phyloP scores from a whole-genome alignment of 345 rosid genomes.

The Murraya koenigii region DNA sequence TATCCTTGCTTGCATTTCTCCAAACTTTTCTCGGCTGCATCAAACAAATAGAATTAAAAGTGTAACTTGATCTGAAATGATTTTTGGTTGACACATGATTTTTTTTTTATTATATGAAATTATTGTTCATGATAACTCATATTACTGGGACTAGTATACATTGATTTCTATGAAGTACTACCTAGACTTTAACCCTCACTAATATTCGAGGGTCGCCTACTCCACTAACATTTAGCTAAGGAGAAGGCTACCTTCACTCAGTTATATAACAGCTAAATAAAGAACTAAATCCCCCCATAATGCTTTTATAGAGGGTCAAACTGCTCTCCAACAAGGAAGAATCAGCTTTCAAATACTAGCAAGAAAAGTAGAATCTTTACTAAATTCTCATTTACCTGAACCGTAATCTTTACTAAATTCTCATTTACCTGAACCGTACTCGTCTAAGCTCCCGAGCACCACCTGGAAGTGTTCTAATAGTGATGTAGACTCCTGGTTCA shows the following conservation, averaged over 20 bases:
- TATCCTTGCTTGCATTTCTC: slow-evolving; percentile 78
- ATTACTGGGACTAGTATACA: too few species aligned
- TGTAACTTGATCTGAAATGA: background rate
- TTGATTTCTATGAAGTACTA: too few species aligned
- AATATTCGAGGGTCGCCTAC: too few species aligned
- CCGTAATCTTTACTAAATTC: slow-evolving; percentile 36
- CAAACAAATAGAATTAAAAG: slow-evolving; percentile 3
- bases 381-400: slow-evolving; percentile 57
- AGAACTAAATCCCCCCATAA: too few species aligned
- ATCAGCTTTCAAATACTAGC: background rate
- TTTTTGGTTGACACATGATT: background rate
- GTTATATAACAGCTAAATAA: too few species aligned
- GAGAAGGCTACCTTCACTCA: too few species aligned
- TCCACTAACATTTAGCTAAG: too few species aligned
- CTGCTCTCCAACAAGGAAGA: too few species aligned
- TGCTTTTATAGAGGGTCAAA: too few species aligned
- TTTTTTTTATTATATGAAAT: too few species aligned
- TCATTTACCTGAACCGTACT: slow-evolving; percentile 82
- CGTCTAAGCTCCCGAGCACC: slow-evolving; percentile 92
- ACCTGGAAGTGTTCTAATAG: slow-evolving; percentile 71
- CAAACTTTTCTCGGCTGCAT: slow-evolving; percentile 90
- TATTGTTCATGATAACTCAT: too few species aligned
- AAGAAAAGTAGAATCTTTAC: background rate
- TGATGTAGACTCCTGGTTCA: slow-evolving; percentile 91
- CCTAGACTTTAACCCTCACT: too few species aligned